A percentile compares a stretch with the other conserved stretches of the same genome.
These are phyloP conservation scores for Corylus avellana DNA, from an alignment of 306 rosid species.

Conservation along the genomic window DNA sequence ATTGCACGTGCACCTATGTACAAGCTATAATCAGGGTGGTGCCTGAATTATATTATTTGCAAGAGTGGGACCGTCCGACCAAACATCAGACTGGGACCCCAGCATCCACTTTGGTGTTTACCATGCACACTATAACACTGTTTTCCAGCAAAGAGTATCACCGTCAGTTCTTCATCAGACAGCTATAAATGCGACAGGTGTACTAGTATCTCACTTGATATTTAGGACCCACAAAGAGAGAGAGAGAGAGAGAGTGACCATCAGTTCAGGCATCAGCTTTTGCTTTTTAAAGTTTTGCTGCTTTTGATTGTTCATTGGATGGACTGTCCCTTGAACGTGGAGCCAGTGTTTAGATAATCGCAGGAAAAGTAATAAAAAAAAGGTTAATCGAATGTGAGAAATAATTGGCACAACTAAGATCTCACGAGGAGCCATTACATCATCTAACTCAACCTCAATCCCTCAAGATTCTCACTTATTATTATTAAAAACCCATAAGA, in stretches of 20 bases:
- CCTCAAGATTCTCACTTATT: constrained; percentile 59
- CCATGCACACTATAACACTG: constrained; percentile 3
- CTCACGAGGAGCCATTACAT: constrained; percentile 48
- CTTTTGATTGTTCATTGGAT: constrained; percentile 55
- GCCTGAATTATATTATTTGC: not conserved
- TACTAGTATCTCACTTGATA: not conserved
- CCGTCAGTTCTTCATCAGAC: not conserved
- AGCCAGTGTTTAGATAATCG: constrained; percentile 42
- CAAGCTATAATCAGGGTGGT: not conserved
- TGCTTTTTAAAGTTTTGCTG: constrained; percentile 57
- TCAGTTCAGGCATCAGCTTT: constrained; percentile 35
- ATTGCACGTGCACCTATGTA: constrained; percentile 40
- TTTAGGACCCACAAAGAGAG: not conserved
- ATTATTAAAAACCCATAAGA: constrained; percentile 32
- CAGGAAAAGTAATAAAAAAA: not conserved
- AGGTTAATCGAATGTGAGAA: constrained; percentile 17
- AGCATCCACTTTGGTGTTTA: not conserved
- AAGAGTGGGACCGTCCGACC: not conserved
- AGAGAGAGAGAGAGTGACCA: constrained; percentile 22
- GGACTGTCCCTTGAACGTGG: constrained; percentile 47
- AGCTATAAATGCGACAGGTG: not conserved
- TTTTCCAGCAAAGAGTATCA: not conserved
- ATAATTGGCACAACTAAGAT: constrained; percentile 51
- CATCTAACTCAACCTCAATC: constrained; percentile 45
- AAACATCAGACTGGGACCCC: not conserved